Evolutionary conservation across 1,284 basidiomycete genomes (phyloP).

Genomic region (Ceratobasidium sp.): DNA sequence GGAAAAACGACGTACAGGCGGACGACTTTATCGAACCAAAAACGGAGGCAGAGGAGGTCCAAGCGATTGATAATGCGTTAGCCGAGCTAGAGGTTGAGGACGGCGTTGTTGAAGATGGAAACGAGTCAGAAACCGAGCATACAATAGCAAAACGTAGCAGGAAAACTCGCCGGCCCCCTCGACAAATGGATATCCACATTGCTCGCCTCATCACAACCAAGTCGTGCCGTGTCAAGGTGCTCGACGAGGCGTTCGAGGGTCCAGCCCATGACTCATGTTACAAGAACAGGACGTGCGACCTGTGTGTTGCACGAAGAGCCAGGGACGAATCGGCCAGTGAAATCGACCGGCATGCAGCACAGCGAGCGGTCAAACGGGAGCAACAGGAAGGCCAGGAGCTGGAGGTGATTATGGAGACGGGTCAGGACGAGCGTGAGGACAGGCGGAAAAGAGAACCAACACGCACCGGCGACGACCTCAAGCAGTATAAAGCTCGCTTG

Average conservation of each 20-base stretch:
- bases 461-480: too few relatives aligned
- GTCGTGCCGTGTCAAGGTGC: not conserved
- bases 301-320: slow-evolving; percentile 7
- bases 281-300: not conserved
- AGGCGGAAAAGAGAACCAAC: not conserved
- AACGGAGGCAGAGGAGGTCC: not conserved
- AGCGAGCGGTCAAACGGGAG: not conserved
- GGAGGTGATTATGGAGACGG: not conserved
- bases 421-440: not conserved
- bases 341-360: not conserved
- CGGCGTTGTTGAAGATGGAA: not conserved
- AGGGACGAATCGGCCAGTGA: not conserved
- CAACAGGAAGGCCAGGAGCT: too few relatives aligned
- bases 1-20: not conserved
- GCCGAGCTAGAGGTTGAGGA: not conserved
- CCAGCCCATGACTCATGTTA: not conserved
- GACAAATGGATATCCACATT: not conserved
- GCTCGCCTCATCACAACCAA: slow-evolving; percentile 18
- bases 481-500: too few relatives aligned
- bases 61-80: not conserved
- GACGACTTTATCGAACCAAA: slow-evolving; percentile 12
- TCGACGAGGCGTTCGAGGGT: not conserved
- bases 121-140: not conserved
- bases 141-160: not conserved
- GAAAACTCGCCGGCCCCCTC: not conserved